Evolutionary conservation across 169 alveolate species (phyloP).

Genomic region (Cryptosporidium xiaoi): DNA sequence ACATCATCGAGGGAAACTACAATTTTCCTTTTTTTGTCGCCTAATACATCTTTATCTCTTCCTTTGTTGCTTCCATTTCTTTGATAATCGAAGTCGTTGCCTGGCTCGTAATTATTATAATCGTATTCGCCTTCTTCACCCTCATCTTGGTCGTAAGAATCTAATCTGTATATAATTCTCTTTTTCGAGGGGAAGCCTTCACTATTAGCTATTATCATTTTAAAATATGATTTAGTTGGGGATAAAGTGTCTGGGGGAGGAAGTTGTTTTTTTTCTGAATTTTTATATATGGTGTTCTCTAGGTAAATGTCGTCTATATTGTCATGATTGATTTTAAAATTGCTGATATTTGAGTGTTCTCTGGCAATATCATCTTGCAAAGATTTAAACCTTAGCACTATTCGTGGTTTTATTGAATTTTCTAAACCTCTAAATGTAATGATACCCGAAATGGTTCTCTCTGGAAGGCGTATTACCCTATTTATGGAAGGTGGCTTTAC

Average conservation of each 20-base stretch:
- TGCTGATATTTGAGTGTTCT: neutral
- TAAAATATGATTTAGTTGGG: conserved; percentile 48
- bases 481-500: conserved; percentile 67
- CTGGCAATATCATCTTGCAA: neutral
- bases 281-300: no score
- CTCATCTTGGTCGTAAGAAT: conserved; percentile 20
- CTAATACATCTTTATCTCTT: neutral
- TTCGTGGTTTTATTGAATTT: conserved; percentile 50
- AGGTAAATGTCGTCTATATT: neutral
- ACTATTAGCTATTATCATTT: conserved; percentile 22
- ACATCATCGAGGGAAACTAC: conserved; percentile 26
- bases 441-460: conserved; percentile 11
- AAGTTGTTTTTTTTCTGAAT: no score
- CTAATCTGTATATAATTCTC: conserved; percentile 49
- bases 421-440: conserved; percentile 44
- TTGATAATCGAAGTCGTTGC: no score
- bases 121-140: neutral
- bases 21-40: neutral
- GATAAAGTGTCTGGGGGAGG: conserved; percentile 14
- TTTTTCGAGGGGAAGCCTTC: conserved; percentile 36
- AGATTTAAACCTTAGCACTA: conserved; percentile 38
- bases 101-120: neutral
- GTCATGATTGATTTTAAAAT: neutral
- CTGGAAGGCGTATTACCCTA: conserved; percentile 17
- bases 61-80: no score